Conservation (phyloP, 768 basidiomycete species). For the Suillus discolor region DNA sequence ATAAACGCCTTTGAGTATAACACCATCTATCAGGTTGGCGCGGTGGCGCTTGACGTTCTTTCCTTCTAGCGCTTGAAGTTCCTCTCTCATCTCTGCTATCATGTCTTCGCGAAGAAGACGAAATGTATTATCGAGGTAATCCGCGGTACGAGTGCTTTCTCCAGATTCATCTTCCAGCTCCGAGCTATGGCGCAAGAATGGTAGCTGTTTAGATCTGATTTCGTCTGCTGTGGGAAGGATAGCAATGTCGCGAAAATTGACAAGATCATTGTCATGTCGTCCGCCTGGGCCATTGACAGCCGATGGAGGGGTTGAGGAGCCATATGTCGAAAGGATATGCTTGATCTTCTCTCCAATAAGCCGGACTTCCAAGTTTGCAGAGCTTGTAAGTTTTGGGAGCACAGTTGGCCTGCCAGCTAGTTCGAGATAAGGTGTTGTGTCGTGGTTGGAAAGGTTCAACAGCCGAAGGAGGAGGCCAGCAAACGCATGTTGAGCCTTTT, state of each 20-base stretch:
- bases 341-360: constrained; percentile 39
- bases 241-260: constrained; percentile 54
- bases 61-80: constrained; percentile 41
- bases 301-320: constrained; percentile 17
- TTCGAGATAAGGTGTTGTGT: constrained; percentile 35
- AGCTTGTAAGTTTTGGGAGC: constrained; percentile 22
- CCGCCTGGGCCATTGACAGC: constrained; percentile 49
- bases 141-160: constrained; percentile 35
- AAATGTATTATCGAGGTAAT: constrained; percentile 61
- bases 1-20: constrained; percentile 39
- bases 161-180: constrained; percentile 43
- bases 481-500: constrained; percentile 37
- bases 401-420: constrained; percentile 32
- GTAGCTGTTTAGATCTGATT: constrained; percentile 39
- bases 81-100: constrained; percentile 53
- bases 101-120: constrained; percentile 60
- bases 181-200: constrained; percentile 48
- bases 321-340: constrained; percentile 29
- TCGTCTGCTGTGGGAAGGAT: constrained; percentile 63
- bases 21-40: constrained; percentile 36
- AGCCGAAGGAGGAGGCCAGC: constrained; percentile 52
- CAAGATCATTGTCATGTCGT: constrained; percentile 64
- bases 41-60: constrained; percentile 40
- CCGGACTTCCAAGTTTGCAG: constrained; percentile 21
- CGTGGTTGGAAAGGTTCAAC: constrained; percentile 34